These are phyloP conservation scores for Avena atlantica DNA, from an alignment of 176 grass and related monocot species.

Conservation along the genomic window DNA sequence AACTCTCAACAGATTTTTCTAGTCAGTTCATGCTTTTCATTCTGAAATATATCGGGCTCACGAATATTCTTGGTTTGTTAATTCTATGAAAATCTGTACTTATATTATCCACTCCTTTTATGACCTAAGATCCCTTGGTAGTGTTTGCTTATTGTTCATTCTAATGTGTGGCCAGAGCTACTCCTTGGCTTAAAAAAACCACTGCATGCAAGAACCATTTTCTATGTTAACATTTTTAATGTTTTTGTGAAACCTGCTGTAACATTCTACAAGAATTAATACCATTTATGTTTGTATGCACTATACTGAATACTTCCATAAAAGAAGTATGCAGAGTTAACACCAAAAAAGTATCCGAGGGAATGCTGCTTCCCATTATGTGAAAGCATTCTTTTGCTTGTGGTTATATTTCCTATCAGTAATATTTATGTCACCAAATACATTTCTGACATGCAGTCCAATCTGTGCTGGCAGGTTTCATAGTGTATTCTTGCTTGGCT, in stretches of 20 bases:
- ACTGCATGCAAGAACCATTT: background rate
- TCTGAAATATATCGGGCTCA: background rate
- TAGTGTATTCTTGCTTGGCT: conserved; percentile 79
- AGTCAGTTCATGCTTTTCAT: conserved; percentile 10
- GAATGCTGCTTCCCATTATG: conserved; percentile 16
- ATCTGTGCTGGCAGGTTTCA: conserved; percentile 64
- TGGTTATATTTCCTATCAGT: background rate
- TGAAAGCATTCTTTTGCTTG: background rate
- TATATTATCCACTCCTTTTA: background rate
- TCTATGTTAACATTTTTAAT: background rate
- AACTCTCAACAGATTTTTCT: background rate
- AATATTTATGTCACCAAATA: conserved; percentile 15
- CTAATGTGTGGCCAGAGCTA: background rate
- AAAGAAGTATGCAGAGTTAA: background rate
- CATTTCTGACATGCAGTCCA: conserved; percentile 28
- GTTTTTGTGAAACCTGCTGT: background rate
- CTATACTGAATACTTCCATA: conserved; percentile 6
- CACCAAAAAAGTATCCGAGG: conserved; percentile 10
- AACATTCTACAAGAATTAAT: conserved; percentile 1
- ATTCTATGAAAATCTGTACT: background rate
- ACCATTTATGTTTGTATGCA: conserved; percentile 6
- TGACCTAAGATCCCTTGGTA: background rate
- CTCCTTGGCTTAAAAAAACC: background rate
- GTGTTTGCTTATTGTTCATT: conserved; percentile 6
- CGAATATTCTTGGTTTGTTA: conserved; percentile 1